These are phyloP conservation scores for Pleurotus sapidus DNA, from an alignment of 768 basidiomycete species.

Conservation along the genomic window DNA sequence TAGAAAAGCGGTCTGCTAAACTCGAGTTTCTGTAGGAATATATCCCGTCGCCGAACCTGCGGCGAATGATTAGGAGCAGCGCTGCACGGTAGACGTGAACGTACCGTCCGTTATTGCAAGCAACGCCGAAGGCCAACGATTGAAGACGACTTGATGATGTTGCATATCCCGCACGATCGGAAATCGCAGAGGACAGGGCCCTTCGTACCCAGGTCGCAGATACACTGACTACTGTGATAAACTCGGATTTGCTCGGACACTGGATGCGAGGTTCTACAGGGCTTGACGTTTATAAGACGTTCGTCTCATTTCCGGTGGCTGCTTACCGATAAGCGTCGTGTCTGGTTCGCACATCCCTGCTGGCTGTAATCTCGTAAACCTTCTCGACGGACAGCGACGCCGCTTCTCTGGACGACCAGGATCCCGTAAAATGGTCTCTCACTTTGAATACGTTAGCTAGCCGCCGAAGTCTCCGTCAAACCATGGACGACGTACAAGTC, in stretches of 20 bases:
- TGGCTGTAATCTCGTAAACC: conserved; percentile 49
- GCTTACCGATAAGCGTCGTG: conserved; percentile 50
- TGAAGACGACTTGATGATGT: conserved; percentile 57
- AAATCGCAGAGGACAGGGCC: conserved; percentile 49
- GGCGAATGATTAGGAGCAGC: conserved; percentile 4
- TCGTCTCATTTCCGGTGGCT: neutral
- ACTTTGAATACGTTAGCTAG: conserved; percentile 12
- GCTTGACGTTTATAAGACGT: conserved; percentile 2
- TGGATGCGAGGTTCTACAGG: conserved; percentile 5
- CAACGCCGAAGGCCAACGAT: conserved; percentile 53
- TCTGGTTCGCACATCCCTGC: conserved; percentile 38
- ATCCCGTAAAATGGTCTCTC: conserved; percentile 43
- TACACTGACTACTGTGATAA: conserved; percentile 64
- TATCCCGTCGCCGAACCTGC: conserved; percentile 59
- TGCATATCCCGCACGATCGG: conserved; percentile 65
- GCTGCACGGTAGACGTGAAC: conserved; percentile 11
- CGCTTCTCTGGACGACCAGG: conserved; percentile 8
- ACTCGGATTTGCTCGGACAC: conserved; percentile 43
- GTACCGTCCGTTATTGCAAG: conserved; percentile 53
- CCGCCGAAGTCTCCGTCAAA: conserved; percentile 2
- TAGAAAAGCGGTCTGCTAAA: conserved; percentile 56
- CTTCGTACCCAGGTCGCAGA: conserved; percentile 64
- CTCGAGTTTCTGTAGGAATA: conserved; percentile 62
- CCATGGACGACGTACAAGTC: conserved; percentile 37
- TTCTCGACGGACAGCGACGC: conserved; percentile 44